These are phyloP conservation scores for Quercus suber DNA, from an alignment of 306 rosid species.

Conservation along the genomic window DNA sequence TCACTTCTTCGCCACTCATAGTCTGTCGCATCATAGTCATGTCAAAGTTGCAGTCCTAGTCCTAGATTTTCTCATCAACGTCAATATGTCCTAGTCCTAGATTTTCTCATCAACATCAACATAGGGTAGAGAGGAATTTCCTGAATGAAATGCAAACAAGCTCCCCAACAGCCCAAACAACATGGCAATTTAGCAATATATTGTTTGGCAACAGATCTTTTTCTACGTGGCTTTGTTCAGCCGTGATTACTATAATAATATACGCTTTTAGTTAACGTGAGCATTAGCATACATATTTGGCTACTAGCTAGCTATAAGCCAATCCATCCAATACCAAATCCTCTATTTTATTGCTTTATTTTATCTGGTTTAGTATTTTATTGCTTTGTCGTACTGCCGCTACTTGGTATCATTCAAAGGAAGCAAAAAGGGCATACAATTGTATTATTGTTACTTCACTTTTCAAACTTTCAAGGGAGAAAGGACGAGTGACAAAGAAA, in stretches of 20 bases:
- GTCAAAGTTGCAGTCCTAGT: too few species aligned
- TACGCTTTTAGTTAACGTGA: background rate
- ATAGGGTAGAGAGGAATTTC: background rate
- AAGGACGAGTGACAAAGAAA: slow-evolving; percentile 39
- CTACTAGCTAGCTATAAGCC: slow-evolving; percentile 7
- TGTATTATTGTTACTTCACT: slow-evolving; percentile 30
- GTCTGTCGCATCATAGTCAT: too few species aligned
- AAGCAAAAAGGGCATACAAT: slow-evolving; percentile 34
- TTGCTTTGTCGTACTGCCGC: slow-evolving; percentile 29
- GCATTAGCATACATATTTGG: slow-evolving; percentile 15
- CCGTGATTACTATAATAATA: background rate
- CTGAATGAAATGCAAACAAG: background rate
- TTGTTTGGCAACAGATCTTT: background rate
- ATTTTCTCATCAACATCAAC: background rate
- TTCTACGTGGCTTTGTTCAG: background rate
- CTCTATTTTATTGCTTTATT: background rate
- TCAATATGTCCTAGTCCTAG: background rate
- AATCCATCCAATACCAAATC: slow-evolving; percentile 3
- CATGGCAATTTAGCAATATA: background rate
- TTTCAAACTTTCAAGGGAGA: slow-evolving; percentile 14
- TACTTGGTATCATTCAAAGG: slow-evolving; percentile 35
- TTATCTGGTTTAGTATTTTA: background rate
- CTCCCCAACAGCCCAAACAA: background rate
- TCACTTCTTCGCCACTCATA: too few species aligned
- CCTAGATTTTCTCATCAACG: background rate